These are phyloP conservation scores for Podaxis sp. DNA, from an alignment of 768 basidiomycete genomes.

Conservation along the genomic window DNA sequence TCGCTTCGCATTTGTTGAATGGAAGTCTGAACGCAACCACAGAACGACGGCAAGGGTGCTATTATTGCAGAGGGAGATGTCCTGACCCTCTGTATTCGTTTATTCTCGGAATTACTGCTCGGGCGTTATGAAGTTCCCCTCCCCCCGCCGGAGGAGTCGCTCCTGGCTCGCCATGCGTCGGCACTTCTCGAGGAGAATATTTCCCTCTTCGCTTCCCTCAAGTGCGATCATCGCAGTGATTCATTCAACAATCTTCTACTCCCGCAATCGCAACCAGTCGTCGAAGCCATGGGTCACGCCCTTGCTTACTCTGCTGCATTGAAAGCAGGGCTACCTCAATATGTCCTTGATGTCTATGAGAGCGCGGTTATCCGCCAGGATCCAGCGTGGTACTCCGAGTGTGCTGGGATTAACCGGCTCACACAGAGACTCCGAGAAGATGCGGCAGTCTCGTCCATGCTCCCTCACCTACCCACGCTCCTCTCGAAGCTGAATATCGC, in stretches of 20 bases:
- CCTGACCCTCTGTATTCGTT: constrained; percentile 51
- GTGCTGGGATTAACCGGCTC: constrained; percentile 46
- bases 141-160: constrained; percentile 48
- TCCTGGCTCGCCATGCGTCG: constrained; percentile 51
- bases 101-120: constrained; percentile 60
- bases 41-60: constrained; percentile 56
- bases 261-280: constrained; percentile 50
- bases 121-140: constrained; percentile 51
- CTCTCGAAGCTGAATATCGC: constrained; percentile 46
- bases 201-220: constrained; percentile 34
- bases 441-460: constrained; percentile 40
- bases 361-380: constrained; percentile 52
- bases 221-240: constrained; percentile 48
- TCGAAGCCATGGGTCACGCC: constrained; percentile 67
- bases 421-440: constrained; percentile 50
- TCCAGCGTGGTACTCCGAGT: constrained; percentile 60
- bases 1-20: constrained; percentile 9
- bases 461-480: constrained; percentile 41
- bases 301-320: constrained; percentile 57
- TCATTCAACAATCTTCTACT: constrained; percentile 54
- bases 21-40: constrained; percentile 17
- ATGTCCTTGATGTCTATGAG: constrained; percentile 58
- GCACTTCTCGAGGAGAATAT: constrained; percentile 48
- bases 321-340: constrained; percentile 40
- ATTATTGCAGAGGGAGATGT: constrained; percentile 59